Evolutionary conservation across 306 rosid genomes (phyloP).

Genomic region (Gastrolobium bilobum): DNA sequence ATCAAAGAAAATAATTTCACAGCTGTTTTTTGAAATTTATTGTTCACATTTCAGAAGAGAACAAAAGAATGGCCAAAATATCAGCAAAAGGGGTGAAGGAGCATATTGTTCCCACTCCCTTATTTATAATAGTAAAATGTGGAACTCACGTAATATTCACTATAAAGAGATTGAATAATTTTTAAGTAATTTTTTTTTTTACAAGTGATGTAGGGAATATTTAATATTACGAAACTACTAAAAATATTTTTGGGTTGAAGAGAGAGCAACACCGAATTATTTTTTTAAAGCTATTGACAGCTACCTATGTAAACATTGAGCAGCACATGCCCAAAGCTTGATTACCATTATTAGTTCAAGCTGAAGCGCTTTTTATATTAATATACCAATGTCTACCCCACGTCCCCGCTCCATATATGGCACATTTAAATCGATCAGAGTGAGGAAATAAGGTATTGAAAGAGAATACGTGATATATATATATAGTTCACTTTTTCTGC

Average conservation of each 20-base stretch:
- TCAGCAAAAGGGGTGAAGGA: not conserved
- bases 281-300: not conserved
- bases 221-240: too few relatives aligned
- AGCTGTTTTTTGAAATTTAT: not conserved
- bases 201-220: too few relatives aligned
- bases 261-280: not conserved
- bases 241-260: not conserved
- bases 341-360: not conserved
- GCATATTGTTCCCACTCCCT: too few relatives aligned
- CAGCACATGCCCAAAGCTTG: not conserved
- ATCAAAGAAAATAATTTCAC: constrained; percentile 22
- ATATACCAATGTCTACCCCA: constrained; percentile 9
- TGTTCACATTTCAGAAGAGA: constrained; percentile 1
- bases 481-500: too few relatives aligned
- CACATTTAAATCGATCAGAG: not conserved
- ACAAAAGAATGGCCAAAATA: constrained; percentile 1
- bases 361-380: not conserved
- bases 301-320: not conserved
- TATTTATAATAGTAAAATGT: too few relatives aligned
- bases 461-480: constrained; percentile 16
- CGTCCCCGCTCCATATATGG: not conserved
- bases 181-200: too few relatives aligned
- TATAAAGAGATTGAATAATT: too few relatives aligned
- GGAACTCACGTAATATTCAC: too few relatives aligned
- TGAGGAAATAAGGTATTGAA: not conserved